Evolutionary conservation across 164 flowering plant genomes (phyloP).

Genomic region (Warburgia ugandensis): DNA sequence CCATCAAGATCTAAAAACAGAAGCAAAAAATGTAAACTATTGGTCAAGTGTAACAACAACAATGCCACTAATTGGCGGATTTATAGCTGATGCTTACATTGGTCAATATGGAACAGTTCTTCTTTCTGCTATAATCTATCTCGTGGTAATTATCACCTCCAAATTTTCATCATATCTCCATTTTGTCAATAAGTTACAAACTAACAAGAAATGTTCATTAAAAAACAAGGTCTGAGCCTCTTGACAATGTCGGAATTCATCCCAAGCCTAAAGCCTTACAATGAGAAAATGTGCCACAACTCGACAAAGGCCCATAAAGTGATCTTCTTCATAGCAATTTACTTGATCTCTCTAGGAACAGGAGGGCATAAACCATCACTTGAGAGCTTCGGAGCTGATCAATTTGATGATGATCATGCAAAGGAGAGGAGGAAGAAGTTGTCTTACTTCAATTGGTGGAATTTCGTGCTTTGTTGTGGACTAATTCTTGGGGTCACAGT

Average conservation of each 20-base stretch:
- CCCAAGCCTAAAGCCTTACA: slow-evolving; percentile 57
- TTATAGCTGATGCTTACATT: slow-evolving; percentile 77
- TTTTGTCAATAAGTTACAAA: not conserved
- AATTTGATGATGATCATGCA: too few species aligned
- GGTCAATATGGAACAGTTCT: slow-evolving; percentile 70
- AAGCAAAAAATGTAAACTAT: slow-evolving; percentile 48
- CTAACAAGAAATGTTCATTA: not conserved
- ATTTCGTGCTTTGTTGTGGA: too few species aligned
- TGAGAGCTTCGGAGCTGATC: too few species aligned
- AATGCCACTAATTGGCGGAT: slow-evolving; percentile 84
- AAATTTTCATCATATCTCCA: not conserved
- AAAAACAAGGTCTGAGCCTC: slow-evolving; percentile 63
- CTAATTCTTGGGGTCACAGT: too few species aligned
- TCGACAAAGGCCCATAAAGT: slow-evolving; percentile 47
- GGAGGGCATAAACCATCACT: too few species aligned
- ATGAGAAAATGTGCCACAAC: slow-evolving; percentile 22
- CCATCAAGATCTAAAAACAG: slow-evolving; percentile 48
- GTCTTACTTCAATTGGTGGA: too few species aligned
- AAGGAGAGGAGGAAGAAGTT: too few species aligned
- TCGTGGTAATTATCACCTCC: slow-evolving; percentile 41
- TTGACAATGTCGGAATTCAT: slow-evolving; percentile 50
- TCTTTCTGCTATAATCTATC: slow-evolving; percentile 50
- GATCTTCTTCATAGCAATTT: slow-evolving; percentile 65
- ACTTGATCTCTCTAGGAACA: slow-evolving; percentile 74
- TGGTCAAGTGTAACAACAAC: slow-evolving; percentile 71